Conservation (phyloP, 208 protist species). For the Angomonas ambiguus region DNA sequence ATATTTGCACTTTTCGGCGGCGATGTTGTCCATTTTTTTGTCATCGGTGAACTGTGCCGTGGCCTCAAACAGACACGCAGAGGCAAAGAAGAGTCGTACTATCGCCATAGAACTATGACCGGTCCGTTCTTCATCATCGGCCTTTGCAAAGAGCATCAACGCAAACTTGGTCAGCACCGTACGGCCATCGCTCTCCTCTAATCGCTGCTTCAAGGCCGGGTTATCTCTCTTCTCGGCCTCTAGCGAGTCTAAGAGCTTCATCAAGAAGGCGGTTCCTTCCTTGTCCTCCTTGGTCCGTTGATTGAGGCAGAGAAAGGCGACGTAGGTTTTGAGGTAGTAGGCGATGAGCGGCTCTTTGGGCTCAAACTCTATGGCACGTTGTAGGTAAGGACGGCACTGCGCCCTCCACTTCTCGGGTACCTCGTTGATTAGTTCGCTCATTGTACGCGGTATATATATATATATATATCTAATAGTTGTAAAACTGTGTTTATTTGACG, state of each 20-base stretch:
- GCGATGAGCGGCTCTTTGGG: constrained; percentile 44
- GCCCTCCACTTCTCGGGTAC: constrained; percentile 44
- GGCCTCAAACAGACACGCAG: constrained; percentile 67
- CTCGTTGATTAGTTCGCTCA: constrained; percentile 17
- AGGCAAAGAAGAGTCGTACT: constrained; percentile 67
- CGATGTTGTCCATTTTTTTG: constrained; percentile 53
- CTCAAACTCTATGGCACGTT: constrained; percentile 68
- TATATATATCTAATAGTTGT: constrained; percentile 8
- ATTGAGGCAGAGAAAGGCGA: constrained; percentile 49
- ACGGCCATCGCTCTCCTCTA: constrained; percentile 36
- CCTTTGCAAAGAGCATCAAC: constrained; percentile 66
- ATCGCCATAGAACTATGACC: constrained; percentile 38
- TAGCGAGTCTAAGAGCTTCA: constrained; percentile 37
- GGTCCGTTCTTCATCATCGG: constrained; percentile 74
- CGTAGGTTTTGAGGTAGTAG: constrained; percentile 73
- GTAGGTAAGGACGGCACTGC: constrained; percentile 54
- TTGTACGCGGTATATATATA: neutral
- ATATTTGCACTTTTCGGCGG: constrained; percentile 67
- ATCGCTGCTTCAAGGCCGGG: constrained; percentile 8
- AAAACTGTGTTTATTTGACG: neutral
- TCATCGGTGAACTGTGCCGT: constrained; percentile 74
- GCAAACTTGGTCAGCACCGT: constrained; percentile 59
- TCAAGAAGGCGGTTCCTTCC: constrained; percentile 44
- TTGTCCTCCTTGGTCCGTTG: constrained; percentile 43
- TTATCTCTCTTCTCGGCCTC: constrained; percentile 45